phyloP scores from a whole-genome alignment of 257 asterid species.

The Gardenia jasminoides region DNA sequence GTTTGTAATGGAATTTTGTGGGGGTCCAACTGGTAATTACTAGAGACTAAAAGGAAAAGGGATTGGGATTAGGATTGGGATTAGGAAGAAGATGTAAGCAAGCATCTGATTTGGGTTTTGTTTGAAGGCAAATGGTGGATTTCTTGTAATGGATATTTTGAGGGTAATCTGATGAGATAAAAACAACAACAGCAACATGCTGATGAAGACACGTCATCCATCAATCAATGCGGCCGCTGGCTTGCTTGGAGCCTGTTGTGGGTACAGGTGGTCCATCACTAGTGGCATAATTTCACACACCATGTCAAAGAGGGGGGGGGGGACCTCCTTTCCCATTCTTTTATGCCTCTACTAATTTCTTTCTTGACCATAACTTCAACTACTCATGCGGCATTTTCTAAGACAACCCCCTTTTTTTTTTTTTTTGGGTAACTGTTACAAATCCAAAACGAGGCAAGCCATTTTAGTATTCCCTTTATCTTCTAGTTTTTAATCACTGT shows the following conservation, averaged over 20 bases:
- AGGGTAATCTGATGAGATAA: not conserved
- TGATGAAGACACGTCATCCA: no score
- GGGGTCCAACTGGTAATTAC: conserved; percentile 7
- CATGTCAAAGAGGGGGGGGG: no score
- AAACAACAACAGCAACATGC: no score
- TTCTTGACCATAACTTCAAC: conserved; percentile 1
- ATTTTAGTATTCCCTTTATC: not conserved
- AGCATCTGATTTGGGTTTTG: not conserved
- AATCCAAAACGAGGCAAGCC: not conserved
- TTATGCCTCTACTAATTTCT: no score
- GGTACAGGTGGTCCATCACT: not conserved
- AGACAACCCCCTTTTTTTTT: no score
- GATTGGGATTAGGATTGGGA: not conserved
- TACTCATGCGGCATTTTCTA: not conserved
- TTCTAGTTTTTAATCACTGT: not conserved
- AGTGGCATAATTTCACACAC: not conserved
- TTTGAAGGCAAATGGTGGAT: conserved; percentile 3
- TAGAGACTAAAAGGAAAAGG: not conserved
- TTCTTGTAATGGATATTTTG: not conserved
- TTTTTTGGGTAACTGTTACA: not conserved
- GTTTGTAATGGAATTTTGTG: not conserved
- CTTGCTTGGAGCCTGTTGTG: not conserved
- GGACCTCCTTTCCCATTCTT: not conserved
- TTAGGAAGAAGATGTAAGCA: not conserved
- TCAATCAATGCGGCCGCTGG: not conserved